These are phyloP conservation scores for Aspergillus taichungensis DNA, from an alignment of 495 filamentous ascomycete genomes.

Conservation along the genomic window DNA sequence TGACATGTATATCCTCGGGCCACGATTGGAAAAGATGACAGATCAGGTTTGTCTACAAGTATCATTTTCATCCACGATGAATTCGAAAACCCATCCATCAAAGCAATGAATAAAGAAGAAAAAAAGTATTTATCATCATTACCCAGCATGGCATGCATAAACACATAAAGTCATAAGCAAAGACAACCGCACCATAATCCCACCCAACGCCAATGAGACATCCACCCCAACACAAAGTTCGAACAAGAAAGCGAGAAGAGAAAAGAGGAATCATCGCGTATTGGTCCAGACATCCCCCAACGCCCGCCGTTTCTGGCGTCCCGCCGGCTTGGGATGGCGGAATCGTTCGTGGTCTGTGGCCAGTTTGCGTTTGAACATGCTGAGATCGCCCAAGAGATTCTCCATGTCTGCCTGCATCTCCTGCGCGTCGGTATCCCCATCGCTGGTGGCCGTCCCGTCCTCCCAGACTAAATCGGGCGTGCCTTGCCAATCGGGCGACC, in stretches of 20 bases:
- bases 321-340: constrained; percentile 16
- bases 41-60: too few species aligned
- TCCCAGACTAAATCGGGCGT: constrained; percentile 34
- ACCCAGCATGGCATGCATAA: too few species aligned
- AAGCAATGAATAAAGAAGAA: too few species aligned
- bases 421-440: constrained; percentile 31
- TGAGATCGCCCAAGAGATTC: constrained; percentile 65
- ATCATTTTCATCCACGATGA: too few species aligned
- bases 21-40: too few species aligned
- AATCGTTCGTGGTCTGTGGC: constrained; percentile 63
- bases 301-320: constrained; percentile 26
- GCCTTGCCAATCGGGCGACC: constrained; percentile 24
- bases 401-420: constrained; percentile 63
- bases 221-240: too few species aligned
- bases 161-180: not conserved
- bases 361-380: constrained; percentile 75
- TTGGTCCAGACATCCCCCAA: constrained; percentile 27
- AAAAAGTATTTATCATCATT: too few species aligned
- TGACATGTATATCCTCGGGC: too few species aligned
- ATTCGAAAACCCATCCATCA: too few species aligned
- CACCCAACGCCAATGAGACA: too few species aligned
- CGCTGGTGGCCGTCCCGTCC: constrained; percentile 24
- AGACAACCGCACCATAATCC: not conserved
- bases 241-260: constrained; percentile 5
- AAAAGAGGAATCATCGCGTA: constrained; percentile 18